These are phyloP conservation scores for Prunus salicina DNA, from an alignment of 306 rosid species.

Conservation along the genomic window DNA sequence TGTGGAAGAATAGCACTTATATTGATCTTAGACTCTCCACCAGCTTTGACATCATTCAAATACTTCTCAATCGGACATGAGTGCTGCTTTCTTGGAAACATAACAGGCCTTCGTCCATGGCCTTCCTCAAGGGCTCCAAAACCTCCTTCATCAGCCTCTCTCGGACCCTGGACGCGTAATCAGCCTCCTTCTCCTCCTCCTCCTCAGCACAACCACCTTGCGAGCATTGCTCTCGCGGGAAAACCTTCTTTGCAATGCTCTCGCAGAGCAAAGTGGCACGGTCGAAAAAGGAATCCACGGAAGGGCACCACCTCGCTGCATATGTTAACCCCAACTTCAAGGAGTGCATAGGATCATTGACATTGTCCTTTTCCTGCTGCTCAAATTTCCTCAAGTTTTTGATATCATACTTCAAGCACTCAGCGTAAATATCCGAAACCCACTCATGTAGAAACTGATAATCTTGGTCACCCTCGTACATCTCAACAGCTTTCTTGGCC, in stretches of 20 bases:
- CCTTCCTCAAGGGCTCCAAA: slow-evolving; percentile 52
- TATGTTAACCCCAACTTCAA: not conserved
- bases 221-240: slow-evolving; percentile 32
- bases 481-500: slow-evolving; percentile 52
- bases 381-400: slow-evolving; percentile 31
- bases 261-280: slow-evolving; percentile 55
- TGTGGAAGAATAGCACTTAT: slow-evolving; percentile 64
- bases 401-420: slow-evolving; percentile 44
- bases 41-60: slow-evolving; percentile 35
- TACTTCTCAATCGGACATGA: slow-evolving; percentile 33
- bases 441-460: slow-evolving; percentile 40
- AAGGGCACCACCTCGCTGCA: slow-evolving; percentile 76
- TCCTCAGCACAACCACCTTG: slow-evolving; percentile 28
- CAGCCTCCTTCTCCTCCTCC: slow-evolving; percentile 59
- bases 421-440: slow-evolving; percentile 47
- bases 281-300: slow-evolving; percentile 58
- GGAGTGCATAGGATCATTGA: not conserved
- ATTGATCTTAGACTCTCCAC: slow-evolving; percentile 34
- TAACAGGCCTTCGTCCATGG: slow-evolving; percentile 34
- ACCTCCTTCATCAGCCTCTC: slow-evolving; percentile 59
- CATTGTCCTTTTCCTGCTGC: slow-evolving; percentile 22
- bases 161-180: slow-evolving; percentile 55
- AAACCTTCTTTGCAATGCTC: slow-evolving; percentile 48
- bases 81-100: slow-evolving; percentile 45
- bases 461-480: slow-evolving; percentile 28